phyloP scores from a whole-genome alignment of 371 early-diverging fungal species.

The Zychaea mexicana region DNA sequence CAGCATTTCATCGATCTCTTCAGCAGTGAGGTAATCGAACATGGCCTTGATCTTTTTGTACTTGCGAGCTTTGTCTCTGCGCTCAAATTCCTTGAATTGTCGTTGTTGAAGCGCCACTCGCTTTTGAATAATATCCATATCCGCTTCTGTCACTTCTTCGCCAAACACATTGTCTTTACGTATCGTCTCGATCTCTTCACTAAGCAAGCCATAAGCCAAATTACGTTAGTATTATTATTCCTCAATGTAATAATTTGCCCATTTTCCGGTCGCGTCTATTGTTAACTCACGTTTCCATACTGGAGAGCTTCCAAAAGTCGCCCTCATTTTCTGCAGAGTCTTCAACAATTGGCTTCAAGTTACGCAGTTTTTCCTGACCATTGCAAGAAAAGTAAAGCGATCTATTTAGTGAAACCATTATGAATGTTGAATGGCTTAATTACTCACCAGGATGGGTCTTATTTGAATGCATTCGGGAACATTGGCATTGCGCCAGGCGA shows the following conservation, averaged over 20 bases:
- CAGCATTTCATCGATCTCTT: constrained; percentile 82
- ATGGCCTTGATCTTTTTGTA: constrained; percentile 68
- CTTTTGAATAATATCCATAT: constrained; percentile 81
- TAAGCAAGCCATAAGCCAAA: no score
- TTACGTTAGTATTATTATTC: no score
- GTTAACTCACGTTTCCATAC: constrained; percentile 22
- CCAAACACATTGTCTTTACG: constrained; percentile 85
- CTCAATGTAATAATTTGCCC: no score
- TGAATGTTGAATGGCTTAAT: not conserved
- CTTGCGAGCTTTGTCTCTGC: constrained; percentile 71
- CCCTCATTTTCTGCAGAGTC: constrained; percentile 16
- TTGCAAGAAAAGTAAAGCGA: not conserved
- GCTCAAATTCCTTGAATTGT: constrained; percentile 79
- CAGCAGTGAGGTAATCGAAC: constrained; percentile 73
- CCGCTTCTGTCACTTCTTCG: constrained; percentile 81
- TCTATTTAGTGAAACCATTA: not conserved
- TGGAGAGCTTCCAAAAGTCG: constrained; percentile 23
- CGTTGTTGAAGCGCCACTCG: constrained; percentile 86
- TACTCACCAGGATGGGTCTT: constrained; percentile 28
- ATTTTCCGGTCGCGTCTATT: no score
- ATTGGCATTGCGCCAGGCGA: constrained; percentile 17
- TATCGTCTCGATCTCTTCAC: constrained; percentile 79
- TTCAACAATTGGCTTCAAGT: constrained; percentile 13
- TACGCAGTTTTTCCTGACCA: constrained; percentile 24
- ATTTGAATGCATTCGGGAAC: constrained; percentile 25